A percentile compares a stretch with the other conserved stretches of the same genome.
Evolutionary conservation across 2,329 filamentous ascomycete genomes (phyloP).

Genomic region (Diaporthe sp.): DNA sequence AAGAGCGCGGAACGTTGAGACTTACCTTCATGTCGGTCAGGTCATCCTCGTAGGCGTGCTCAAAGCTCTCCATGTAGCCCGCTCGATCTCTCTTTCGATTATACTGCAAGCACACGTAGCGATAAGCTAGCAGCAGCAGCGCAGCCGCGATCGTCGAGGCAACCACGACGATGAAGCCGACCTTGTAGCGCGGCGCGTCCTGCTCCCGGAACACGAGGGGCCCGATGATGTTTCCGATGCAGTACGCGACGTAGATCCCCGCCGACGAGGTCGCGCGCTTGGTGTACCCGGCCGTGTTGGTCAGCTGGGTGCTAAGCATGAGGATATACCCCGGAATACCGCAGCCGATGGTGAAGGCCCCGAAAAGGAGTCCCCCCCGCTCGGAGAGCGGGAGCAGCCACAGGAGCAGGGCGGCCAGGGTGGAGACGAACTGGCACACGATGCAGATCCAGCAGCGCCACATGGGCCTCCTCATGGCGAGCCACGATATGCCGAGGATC

Average conservation of each 20-base stretch:
- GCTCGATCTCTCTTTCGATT: constrained; percentile 54
- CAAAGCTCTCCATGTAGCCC: constrained; percentile 57
- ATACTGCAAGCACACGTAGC: constrained; percentile 54
- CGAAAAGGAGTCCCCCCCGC: constrained; percentile 62
- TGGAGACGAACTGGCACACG: constrained; percentile 61
- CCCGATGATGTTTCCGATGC: constrained; percentile 53
- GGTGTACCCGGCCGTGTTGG: constrained; percentile 76
- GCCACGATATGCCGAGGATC: constrained; percentile 68
- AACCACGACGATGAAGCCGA: constrained; percentile 52
- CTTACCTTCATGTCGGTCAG: constrained; percentile 54
- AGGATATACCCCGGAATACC: constrained; percentile 62
- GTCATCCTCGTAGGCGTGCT: constrained; percentile 64
- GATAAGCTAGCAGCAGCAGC: constrained; percentile 53
- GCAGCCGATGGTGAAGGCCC: constrained; percentile 73
- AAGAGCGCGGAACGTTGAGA: too few relatives aligned
- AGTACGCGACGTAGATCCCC: background rate
- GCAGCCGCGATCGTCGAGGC: constrained; percentile 44
- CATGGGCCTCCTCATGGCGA: constrained; percentile 60
- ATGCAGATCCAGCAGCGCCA: constrained; percentile 13
- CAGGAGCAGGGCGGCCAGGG: constrained; percentile 64
- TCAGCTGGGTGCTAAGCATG: constrained; percentile 75
- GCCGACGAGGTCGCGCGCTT: constrained; percentile 51
- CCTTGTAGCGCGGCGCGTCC: constrained; percentile 51
- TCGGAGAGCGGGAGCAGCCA: constrained; percentile 60
- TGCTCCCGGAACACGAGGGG: constrained; percentile 53